Conservation (phyloP, 352 stramenopile genomes). For the Halophytophthora polymorphica region DNA sequence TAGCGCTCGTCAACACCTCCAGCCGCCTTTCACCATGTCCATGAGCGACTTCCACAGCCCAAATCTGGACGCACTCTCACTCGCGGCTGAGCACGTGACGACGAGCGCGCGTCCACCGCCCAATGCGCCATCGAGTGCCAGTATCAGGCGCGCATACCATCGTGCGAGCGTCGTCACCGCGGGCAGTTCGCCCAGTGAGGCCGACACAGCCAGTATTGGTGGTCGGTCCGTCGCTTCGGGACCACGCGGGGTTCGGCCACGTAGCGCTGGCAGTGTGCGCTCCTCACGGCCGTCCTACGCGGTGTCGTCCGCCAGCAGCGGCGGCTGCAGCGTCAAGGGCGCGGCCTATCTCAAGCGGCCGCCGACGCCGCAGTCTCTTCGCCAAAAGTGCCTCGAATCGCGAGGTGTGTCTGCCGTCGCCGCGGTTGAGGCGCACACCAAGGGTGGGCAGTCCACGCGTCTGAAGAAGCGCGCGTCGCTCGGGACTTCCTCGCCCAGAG, state of each 20-base stretch:
- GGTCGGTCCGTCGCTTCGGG: constrained; percentile 6
- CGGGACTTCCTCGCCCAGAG: constrained; percentile 5
- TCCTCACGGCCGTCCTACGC: constrained; percentile 15
- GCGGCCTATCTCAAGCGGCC: constrained; percentile 59
- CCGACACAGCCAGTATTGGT: constrained; percentile 11
- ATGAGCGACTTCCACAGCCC: constrained; percentile 34
- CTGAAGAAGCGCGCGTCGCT: constrained; percentile 38
- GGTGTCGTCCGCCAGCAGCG: constrained; percentile 17
- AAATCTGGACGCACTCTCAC: constrained; percentile 22
- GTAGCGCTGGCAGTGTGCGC: constrained; percentile 55
- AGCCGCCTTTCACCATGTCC: constrained; percentile 30
- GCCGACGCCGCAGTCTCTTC: constrained; percentile 55
- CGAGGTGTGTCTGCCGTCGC: constrained; percentile 19
- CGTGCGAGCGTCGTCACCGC: not conserved
- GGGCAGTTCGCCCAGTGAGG: constrained; percentile 4
- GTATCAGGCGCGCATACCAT: not conserved
- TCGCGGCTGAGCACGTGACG: constrained; percentile 5
- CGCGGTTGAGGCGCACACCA: constrained; percentile 14
- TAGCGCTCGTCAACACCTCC: constrained; percentile 10
- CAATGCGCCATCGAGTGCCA: not conserved
- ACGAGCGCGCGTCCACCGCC: constrained; percentile 1
- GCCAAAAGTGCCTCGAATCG: constrained; percentile 69
- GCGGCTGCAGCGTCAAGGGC: constrained; percentile 34
- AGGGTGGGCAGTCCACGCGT: constrained; percentile 7
- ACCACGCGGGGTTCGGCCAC: constrained; percentile 24